These are phyloP conservation scores for Sclerotinia subarctica DNA, from an alignment of 2,329 filamentous ascomycete genomes.

Conservation along the genomic window DNA sequence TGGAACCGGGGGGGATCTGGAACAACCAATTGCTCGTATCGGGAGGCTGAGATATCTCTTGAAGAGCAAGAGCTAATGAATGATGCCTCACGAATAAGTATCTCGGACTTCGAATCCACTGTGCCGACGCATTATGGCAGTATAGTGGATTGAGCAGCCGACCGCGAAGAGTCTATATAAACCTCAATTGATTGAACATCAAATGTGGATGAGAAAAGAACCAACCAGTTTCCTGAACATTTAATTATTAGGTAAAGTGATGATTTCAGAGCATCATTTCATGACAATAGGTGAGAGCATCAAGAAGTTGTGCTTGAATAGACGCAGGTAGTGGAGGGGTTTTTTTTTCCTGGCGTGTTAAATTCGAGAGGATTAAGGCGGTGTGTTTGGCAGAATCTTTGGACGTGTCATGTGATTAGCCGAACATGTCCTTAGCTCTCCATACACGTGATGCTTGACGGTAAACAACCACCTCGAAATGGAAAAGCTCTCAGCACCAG, in stretches of 20 bases:
- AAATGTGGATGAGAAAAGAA: neutral
- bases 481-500: neutral
- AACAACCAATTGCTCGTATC: neutral
- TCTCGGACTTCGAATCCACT: neutral
- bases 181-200: neutral
- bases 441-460: neutral
- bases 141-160: constrained; percentile 4
- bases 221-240: constrained; percentile 7
- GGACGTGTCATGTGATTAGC: neutral
- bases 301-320: neutral
- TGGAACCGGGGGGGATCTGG: neutral
- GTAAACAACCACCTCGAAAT: neutral
- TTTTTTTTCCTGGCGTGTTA: neutral
- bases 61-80: neutral
- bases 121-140: neutral
- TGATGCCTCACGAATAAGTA: neutral
- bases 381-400: neutral
- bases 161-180: neutral
- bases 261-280: neutral
- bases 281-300: neutral
- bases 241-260: neutral
- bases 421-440: no score
- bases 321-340: neutral
- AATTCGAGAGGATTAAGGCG: neutral
- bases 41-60: neutral